Conservation (phyloP, 192 early-diverging fungal genomes). For the Podila clonocystis region DNA sequence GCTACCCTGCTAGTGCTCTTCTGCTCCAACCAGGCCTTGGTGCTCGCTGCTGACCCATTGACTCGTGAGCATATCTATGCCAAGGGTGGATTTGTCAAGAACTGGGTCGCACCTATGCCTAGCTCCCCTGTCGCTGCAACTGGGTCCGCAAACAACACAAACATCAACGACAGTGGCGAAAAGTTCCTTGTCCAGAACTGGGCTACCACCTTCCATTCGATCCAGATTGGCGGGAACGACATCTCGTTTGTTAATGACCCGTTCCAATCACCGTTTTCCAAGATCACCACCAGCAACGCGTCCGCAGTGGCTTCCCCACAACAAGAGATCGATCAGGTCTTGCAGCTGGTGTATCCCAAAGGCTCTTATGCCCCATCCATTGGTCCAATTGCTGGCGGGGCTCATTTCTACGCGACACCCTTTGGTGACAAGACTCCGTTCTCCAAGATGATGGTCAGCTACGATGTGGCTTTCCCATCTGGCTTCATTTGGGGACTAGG, state of each 20-base stretch:
- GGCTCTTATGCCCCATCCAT: slow-evolving; percentile 55
- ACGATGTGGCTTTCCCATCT: slow-evolving; percentile 55
- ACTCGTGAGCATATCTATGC: slow-evolving; percentile 33
- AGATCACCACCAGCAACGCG: slow-evolving; percentile 3
- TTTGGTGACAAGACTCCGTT: slow-evolving; percentile 45
- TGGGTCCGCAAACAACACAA: slow-evolving; percentile 1
- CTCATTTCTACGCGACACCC: slow-evolving; percentile 57
- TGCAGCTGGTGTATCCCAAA: slow-evolving; percentile 53
- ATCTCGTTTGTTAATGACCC: slow-evolving; percentile 53
- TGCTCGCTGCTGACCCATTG: slow-evolving; percentile 4
- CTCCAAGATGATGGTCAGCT: slow-evolving; percentile 55
- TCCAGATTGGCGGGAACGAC: slow-evolving; percentile 44
- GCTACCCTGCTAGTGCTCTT: too few relatives aligned
- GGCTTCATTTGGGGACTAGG: slow-evolving; percentile 56
- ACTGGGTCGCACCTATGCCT: slow-evolving; percentile 56
- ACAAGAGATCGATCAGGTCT: slow-evolving; percentile 6
- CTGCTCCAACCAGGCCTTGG: too few relatives aligned
- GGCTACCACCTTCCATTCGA: slow-evolving; percentile 28
- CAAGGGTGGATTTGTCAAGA: slow-evolving; percentile 36
- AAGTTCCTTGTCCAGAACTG: slow-evolving; percentile 32
- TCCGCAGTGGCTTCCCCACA: too few relatives aligned
- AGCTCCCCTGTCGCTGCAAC: not conserved
- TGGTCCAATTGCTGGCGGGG: slow-evolving; percentile 39
- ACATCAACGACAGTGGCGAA: slow-evolving; percentile 3
- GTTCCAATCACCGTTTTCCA: not conserved